These are phyloP conservation scores for Daldinia eschscholtzii DNA, from an alignment of 2,329 filamentous ascomycete genomes.

Conservation along the genomic window DNA sequence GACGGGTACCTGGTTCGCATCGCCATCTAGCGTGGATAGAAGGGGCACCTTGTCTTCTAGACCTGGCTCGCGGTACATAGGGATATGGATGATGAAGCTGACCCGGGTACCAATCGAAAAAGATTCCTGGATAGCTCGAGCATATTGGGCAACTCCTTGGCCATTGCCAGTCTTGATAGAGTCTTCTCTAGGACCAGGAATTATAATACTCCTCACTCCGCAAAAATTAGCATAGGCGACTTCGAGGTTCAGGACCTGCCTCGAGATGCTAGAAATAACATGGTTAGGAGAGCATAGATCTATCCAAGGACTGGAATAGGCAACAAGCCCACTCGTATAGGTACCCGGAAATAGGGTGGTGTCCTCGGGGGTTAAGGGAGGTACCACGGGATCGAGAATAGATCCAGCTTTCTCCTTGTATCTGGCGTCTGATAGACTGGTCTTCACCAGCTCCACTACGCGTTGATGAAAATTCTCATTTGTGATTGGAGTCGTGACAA, in stretches of 20 bases:
- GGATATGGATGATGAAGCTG: slow-evolving; percentile 83
- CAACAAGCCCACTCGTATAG: slow-evolving; percentile 79
- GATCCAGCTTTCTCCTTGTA: slow-evolving; percentile 60
- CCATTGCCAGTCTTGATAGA: slow-evolving; percentile 64
- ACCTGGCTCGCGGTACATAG: slow-evolving; percentile 82
- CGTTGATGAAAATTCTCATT: slow-evolving; percentile 78
- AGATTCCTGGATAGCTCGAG: slow-evolving; percentile 84
- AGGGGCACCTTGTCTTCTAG: slow-evolving; percentile 65
- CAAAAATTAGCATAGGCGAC: slow-evolving; percentile 96
- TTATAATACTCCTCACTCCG: slow-evolving; percentile 84
- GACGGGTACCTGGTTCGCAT: slow-evolving; percentile 47
- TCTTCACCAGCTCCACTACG: slow-evolving; percentile 71
- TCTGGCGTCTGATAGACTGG: slow-evolving; percentile 64
- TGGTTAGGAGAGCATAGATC: slow-evolving; percentile 88
- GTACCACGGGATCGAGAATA: slow-evolving; percentile 69
- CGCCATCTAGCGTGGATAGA: slow-evolving; percentile 61
- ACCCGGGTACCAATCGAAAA: slow-evolving; percentile 80
- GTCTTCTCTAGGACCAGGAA: slow-evolving; percentile 80
- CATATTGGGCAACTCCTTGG: slow-evolving; percentile 78
- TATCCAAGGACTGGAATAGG: slow-evolving; percentile 90
- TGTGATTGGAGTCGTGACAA: slow-evolving; percentile 83
- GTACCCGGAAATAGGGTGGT: slow-evolving; percentile 78
- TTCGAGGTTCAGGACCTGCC: slow-evolving; percentile 90
- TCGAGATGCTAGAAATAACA: slow-evolving; percentile 85
- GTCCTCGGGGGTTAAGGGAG: slow-evolving; percentile 82